Base-by-base conservation (phyloP, 345 rosid species). In the Lepidium africanum region DNA sequence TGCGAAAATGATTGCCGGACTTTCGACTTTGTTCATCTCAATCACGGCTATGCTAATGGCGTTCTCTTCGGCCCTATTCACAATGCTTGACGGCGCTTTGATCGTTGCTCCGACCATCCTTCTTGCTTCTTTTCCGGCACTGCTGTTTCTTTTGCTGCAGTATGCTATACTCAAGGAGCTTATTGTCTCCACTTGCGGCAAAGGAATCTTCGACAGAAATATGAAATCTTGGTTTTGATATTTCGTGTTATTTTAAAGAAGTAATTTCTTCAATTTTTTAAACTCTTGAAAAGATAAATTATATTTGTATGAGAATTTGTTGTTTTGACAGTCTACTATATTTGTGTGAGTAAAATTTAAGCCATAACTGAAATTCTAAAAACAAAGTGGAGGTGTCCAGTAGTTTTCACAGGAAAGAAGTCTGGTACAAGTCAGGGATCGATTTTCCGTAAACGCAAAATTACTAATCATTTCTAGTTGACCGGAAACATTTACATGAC, bases 1-100 rank as follows among this genome's bases (percentile, higher is more conserved):
- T 0, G 65, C 49, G 27, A 75, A 69, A 36, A 65, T 80, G 63
- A 70, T 76, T 25, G 53, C 74, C 2, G 83, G 80, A 16, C 73
- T 80, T 12, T 66, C 71, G 6, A 59, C 61, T 7, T 4, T 80
- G 21, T 76, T 80, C 39, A 43, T 80, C 0, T 69, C 83, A 0
- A 69, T 80, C 0, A 60, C 76, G 4, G 62, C 83, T 9, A 77
- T 76, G 83, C 40, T 80, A 58, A 15, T 80, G 0, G 83, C 80
- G 0, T 80, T 77, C 49, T 58, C 80, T 1, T 65, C 78, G 1
- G 61, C 76, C 5, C 3, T 74, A 4, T 73, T 73, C 30, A 61
- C 72, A 7, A 56, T 71, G 65, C 1, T 80, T 10, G 2, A 37
- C 6, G 37, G 25, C n/a, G 9, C 4, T 11, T 64, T 71, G 78